A percentile compares a stretch with the other conserved stretches of the same genome.
Evolutionary conservation across 106 monocot genomes (phyloP).

Genomic region (Allium sativum): DNA sequence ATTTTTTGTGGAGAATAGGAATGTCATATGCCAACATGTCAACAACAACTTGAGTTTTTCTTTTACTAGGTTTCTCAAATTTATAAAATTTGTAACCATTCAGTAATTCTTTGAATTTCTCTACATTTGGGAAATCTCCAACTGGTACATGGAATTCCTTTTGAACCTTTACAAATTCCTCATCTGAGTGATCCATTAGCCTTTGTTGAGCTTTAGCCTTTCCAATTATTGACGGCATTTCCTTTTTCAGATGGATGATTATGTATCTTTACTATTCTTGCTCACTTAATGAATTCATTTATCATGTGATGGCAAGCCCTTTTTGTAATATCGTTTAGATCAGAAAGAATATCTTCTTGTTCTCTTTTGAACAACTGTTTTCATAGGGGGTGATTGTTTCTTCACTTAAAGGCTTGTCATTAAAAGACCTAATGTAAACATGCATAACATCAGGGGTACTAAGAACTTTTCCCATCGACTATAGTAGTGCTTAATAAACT

Average conservation of each 20-base stretch:
- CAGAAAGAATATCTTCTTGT: slow-evolving; percentile 83
- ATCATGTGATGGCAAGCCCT: slow-evolving; percentile 82
- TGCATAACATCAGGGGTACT: slow-evolving; percentile 93
- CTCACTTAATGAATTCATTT: slow-evolving; percentile 93
- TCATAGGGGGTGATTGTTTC: background rate
- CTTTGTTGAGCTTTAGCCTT: slow-evolving; percentile 83
- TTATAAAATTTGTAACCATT: slow-evolving; percentile 63
- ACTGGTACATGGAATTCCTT: slow-evolving; percentile 66
- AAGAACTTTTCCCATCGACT: slow-evolving; percentile 93
- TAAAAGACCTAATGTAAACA: slow-evolving; percentile 65
- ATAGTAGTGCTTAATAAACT: slow-evolving; percentile 90
- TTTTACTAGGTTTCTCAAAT: slow-evolving; percentile 76
- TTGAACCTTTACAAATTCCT: slow-evolving; percentile 84
- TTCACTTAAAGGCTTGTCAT: background rate
- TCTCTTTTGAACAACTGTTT: slow-evolving; percentile 80
- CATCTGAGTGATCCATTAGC: slow-evolving; percentile 64
- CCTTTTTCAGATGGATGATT: slow-evolving; percentile 83
- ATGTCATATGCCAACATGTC: slow-evolving; percentile 86
- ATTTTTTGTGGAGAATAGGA: slow-evolving; percentile 62
- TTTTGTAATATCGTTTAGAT: slow-evolving; percentile 93
- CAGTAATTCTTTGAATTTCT: slow-evolving; percentile 65
- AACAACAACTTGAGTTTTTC: slow-evolving; percentile 67
- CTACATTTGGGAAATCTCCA: slow-evolving; percentile 76
- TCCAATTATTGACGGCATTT: slow-evolving; percentile 92
- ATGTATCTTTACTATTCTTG: slow-evolving; percentile 82